Conservation (phyloP, 106 monocot genomes). For the Acanthochlamys bracteata region DNA sequence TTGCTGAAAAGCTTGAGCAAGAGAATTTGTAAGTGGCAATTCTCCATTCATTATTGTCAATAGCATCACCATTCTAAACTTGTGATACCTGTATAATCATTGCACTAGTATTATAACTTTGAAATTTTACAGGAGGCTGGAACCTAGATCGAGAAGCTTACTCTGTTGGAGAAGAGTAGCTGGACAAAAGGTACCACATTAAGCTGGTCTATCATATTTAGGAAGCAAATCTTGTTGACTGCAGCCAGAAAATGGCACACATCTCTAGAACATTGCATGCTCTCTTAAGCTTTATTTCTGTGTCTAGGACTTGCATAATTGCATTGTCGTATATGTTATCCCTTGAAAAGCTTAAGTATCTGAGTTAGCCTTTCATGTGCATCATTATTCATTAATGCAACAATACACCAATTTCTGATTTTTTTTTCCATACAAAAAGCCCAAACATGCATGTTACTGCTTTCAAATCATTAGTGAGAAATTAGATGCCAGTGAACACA, state of each 20-base stretch:
- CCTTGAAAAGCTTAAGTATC: too few relatives aligned
- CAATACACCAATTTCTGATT: too few relatives aligned
- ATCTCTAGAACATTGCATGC: neutral
- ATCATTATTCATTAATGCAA: too few relatives aligned
- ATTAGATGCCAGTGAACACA: too few relatives aligned
- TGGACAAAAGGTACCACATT: constrained; percentile 37
- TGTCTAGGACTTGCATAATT: too few relatives aligned
- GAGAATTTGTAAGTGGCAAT: constrained; percentile 74
- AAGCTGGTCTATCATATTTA: neutral
- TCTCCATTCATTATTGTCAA: neutral
- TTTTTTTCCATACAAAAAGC: too few relatives aligned
- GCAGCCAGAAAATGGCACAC: neutral
- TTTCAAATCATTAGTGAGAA: too few relatives aligned
- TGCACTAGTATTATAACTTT: neutral
- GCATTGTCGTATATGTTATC: too few relatives aligned
- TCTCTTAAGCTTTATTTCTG: neutral
- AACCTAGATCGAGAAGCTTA: constrained; percentile 60
- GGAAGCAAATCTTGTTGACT: neutral
- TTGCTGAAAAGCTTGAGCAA: constrained; percentile 94
- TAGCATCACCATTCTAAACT: neutral
- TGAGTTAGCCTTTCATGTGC: too few relatives aligned
- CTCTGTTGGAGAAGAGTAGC: constrained; percentile 50
- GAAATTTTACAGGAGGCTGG: constrained; percentile 53
- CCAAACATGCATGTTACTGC: too few relatives aligned
- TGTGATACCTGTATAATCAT: neutral